Base-by-base conservation (phyloP, 352 stramenopile genomes). In the Globisporangium paroecandrum region DNA sequence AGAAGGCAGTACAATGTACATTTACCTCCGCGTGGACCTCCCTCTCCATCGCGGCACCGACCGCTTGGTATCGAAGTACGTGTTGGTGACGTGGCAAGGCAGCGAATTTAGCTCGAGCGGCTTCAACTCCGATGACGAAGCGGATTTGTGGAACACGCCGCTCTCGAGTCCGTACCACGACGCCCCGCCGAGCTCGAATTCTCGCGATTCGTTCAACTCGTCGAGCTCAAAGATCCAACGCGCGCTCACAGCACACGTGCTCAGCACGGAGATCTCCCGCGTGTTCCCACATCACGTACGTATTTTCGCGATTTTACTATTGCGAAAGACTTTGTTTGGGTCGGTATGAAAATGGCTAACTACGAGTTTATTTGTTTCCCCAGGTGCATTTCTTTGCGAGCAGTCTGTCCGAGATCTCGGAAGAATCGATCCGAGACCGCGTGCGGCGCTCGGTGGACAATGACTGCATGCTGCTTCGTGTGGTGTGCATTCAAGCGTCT, bases 21-120 rank as follows among this genome's bases (percentile, higher is more conserved):
- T 96, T 76, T 96, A 96, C 70, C 70, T 96, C 9, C 85, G 87
- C n/a, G 85, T 96, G 13, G 89, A 96, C 67, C 81, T 96, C 36
- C 87, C 87, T 20, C 70, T 96, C 41, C 84, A 94, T 67, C 85
- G 85, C 34, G 85, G 83, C 56, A 91, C 82, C n/a, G 83, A 93
- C 46, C 75, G 84, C 10, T 89, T 93, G 63, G 85, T 96, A 43
- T 93, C 87, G 24, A 96, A 96, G 70, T 96, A 92, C 53, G 83
- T 96, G 7, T 69, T 96, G 9, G 83, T 96, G 47, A 96, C 89
- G 58, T 96, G 86, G 84, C 85, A 94, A 76, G 77, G 82, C 9
- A 77, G 73, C 13, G 83, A 90, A 56, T 77, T 65, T 58, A 61
- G 71, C 8, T 79, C 70, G 68, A 83, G 66, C 32, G 77, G 79